Evolutionary conservation across 2,329 filamentous ascomycete genomes (phyloP), one percentile per base, ranked within the genome.

Genomic region (Myriosclerotinia duriaeana): DNA sequence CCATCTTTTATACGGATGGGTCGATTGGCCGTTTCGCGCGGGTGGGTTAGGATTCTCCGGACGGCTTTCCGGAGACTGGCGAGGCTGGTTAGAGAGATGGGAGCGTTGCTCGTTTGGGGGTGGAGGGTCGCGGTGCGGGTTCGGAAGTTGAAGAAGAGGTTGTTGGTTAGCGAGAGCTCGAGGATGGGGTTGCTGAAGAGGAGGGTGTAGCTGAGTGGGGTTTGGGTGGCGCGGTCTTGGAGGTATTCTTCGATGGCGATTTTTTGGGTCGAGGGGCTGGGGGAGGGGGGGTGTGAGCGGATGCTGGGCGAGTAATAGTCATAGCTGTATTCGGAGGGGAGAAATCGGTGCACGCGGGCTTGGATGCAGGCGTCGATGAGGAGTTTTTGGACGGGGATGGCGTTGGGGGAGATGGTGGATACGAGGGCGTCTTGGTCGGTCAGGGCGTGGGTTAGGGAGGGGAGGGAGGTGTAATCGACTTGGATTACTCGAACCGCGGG

Each of bases 311-410:
- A 52, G 3, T 17, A n/a, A 6, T 53, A 76, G 76, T 78, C 73
- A 30, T 76, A 73, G 26, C 76, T 76, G 55, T 82, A 88, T 67
- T 88, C 85, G 12, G 82, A 82, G 2, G 85, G 84, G 46, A 88
- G 78, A 76, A 87, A 86, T 20, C 84, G 80, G 72, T 84, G 80
- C 14, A 88, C 84, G n/a, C 83, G 82, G 1, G 84, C 85, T 26
- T 80, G 80, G 52, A 84, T 79, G 17, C 84, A 80, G 1, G 85
- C 86, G 60, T 87, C 81, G 54, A 87, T 80, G 64, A 87, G 52
- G 5, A 48, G 38, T 22, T 60, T 48, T 44, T 73, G 67, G 9
- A 40, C 12, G 65, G 53, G 36, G 22, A 58, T 48, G 50, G 55
- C n/a, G 40, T 50, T 44, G 5, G 56, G 65, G 15, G 63, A 65